Conservation (phyloP, 106 monocot genomes). For the Allium sativum region DNA sequence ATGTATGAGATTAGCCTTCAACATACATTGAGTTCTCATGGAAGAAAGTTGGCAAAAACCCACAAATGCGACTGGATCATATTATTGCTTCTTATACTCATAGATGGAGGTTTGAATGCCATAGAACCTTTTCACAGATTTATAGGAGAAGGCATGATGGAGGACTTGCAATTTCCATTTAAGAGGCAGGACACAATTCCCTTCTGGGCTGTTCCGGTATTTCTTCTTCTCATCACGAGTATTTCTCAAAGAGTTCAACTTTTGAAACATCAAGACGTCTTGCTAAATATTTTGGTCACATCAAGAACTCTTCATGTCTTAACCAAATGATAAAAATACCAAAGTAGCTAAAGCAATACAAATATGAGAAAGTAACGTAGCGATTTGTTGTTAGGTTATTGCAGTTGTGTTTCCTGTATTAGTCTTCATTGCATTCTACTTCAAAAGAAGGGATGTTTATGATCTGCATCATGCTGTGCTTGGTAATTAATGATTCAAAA, state of each 20-base stretch:
- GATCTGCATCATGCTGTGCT: slow-evolving; percentile 54
- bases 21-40: slow-evolving; percentile 34
- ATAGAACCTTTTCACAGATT: slow-evolving; percentile 39
- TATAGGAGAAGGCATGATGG: slow-evolving; percentile 48
- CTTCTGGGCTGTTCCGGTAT: slow-evolving; percentile 41
- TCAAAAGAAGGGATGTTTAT: slow-evolving; percentile 50
- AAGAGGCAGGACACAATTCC: slow-evolving; percentile 33
- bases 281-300: no score
- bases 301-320: no score
- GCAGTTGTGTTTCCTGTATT: slow-evolving; percentile 32
- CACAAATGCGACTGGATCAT: slow-evolving; percentile 49
- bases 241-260: no score
- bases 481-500: slow-evolving; percentile 13
- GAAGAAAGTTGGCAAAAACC: slow-evolving; percentile 20
- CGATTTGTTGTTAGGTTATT: slow-evolving; percentile 27
- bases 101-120: slow-evolving; percentile 13
- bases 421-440: slow-evolving; percentile 40
- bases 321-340: no score
- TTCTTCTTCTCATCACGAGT: background rate
- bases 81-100: slow-evolving; percentile 21
- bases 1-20: slow-evolving; percentile 20
- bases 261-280: no score
- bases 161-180: slow-evolving; percentile 37
- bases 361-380: background rate
- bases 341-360: background rate